Conservation (phyloP, 208 protist genomes). For the Crithidia fasciculata region DNA sequence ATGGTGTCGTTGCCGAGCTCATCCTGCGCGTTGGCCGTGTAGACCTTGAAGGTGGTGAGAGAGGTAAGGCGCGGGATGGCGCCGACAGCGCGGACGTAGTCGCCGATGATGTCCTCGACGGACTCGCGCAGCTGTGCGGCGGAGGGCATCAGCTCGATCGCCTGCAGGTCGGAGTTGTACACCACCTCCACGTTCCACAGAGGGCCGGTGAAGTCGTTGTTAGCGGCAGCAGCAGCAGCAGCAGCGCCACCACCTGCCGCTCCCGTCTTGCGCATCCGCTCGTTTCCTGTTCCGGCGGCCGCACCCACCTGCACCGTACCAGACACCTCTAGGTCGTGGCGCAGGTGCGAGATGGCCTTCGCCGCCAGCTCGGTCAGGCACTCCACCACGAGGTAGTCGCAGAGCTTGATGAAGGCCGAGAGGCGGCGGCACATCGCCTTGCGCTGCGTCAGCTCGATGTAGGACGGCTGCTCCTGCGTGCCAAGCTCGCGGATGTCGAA, state of each 20-base stretch:
- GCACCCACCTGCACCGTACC: slow-evolving; percentile 17
- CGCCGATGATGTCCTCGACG: slow-evolving; percentile 88
- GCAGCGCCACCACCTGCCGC: neutral
- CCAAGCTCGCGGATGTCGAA: slow-evolving; percentile 82
- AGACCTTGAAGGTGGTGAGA: slow-evolving; percentile 92
- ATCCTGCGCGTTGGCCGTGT: slow-evolving; percentile 82
- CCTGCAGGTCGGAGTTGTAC: slow-evolving; percentile 72
- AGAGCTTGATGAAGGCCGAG: slow-evolving; percentile 94
- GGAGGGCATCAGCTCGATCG: slow-evolving; percentile 77
- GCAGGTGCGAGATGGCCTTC: slow-evolving; percentile 80
- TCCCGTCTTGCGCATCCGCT: slow-evolving; percentile 13
- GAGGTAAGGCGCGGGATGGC: slow-evolving; percentile 81
- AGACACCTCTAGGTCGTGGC: slow-evolving; percentile 73
- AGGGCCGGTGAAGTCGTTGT: slow-evolving; percentile 53
- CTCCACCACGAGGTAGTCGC: slow-evolving; percentile 95
- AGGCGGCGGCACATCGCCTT: slow-evolving; percentile 91
- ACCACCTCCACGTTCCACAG: slow-evolving; percentile 83
- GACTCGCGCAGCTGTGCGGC: slow-evolving; percentile 71
- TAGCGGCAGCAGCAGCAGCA: slow-evolving; percentile 5
- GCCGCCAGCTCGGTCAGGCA: slow-evolving; percentile 86
- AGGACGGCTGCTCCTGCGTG: slow-evolving; percentile 89
- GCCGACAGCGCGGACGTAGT: slow-evolving; percentile 91
- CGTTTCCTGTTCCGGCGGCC: neutral
- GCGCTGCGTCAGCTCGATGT: slow-evolving; percentile 93
- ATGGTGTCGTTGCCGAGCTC: slow-evolving; percentile 56